phyloP scores from a whole-genome alignment of 805 yeast species.

The Starmerella powellii region DNA sequence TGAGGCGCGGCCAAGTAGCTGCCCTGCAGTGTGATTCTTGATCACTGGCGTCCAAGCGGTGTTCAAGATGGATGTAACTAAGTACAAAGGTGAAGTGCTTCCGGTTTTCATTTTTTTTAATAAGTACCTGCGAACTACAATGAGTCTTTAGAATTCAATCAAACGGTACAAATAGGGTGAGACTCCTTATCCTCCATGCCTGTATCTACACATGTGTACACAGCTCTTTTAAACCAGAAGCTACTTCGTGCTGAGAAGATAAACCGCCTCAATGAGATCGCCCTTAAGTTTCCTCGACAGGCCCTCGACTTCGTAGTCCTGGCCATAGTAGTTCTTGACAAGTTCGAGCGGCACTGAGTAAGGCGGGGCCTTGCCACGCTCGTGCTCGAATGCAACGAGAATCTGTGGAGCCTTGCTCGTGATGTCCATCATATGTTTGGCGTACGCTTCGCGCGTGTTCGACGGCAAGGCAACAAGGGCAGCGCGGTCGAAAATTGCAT shows the following conservation, averaged over 20 bases:
- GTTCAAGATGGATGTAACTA: too few species aligned
- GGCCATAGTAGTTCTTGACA: slow-evolving; percentile 12
- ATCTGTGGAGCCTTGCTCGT: slow-evolving; percentile 15
- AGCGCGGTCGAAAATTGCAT: slow-evolving; percentile 18
- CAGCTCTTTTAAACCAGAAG: too few species aligned
- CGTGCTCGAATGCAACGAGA: slow-evolving; percentile 14
- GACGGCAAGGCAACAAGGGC: slow-evolving; percentile 17
- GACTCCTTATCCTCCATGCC: too few species aligned
- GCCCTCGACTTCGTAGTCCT: slow-evolving; percentile 3
- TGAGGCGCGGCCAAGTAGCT: background rate
- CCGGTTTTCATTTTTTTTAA: too few species aligned
- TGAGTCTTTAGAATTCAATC: too few species aligned
- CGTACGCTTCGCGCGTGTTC: slow-evolving; percentile 6
- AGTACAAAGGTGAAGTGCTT: too few species aligned
- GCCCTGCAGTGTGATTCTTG: too few species aligned
- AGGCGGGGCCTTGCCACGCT: slow-evolving; percentile 9
- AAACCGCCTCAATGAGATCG: slow-evolving; percentile 5
- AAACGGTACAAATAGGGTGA: too few species aligned
- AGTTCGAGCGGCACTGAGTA: slow-evolving; percentile 13
- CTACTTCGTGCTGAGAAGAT: slow-evolving; percentile 2
- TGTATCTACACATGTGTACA: too few species aligned
- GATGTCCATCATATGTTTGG: slow-evolving; percentile 8
- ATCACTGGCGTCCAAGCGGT: too few species aligned
- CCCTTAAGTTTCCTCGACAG: background rate
- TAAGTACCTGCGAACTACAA: too few species aligned